Evolutionary conservation across 495 filamentous ascomycete genomes (phyloP), one percentile per base, ranked within the genome.

Genomic region (Daldinia caldariorum): DNA sequence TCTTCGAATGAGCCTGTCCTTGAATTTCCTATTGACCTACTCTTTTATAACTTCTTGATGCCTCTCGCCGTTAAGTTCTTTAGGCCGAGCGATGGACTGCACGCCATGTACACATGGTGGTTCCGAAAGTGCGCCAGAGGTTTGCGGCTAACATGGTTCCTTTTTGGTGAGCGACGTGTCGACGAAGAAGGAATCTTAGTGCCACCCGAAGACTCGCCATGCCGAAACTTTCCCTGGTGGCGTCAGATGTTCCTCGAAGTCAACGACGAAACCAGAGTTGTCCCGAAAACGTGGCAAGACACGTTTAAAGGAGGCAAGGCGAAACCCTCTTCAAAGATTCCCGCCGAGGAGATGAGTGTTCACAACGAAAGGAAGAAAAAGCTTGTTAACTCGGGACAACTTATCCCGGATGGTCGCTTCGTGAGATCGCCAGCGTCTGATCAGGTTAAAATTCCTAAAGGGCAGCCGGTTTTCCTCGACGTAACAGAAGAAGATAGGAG

Each of bases 21-120:
- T 53, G 95, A 98, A 76, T 98, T 98, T 69, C 95, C 95, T 1
- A 87, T 97, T 55, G 96, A 98, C 73, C 81, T 99, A 0, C 83
- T 99, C 20, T 94, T 97, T 77, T 99, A 97, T 82, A 97, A 98
- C 78, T 96, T 97, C 77, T 78, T 97, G 60, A 92, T 97, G 86
- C 95, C 95, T 0, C 76, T 95, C 38, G 89, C 92, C 5, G 86
- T 97, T 58, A 88, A 86, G 67, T 88, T 91, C 70, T 89, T 95
- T 80, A 91, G 90, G 74, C 96, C 95, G 3, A 91, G 92, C 31
- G 90, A 95, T 71, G 90, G 86, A 3, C 80, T 99, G 7, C 91
- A 96, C 66, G 83, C 83, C 32, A 88, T 97, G 82, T 99, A 97
- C 75, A 88, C 87, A 45, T 98, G 95, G 95, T 98, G 94, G 94